These are phyloP conservation scores for Boletus rubescentipes DNA, from an alignment of 768 basidiomycete genomes.

Conservation along the genomic window DNA sequence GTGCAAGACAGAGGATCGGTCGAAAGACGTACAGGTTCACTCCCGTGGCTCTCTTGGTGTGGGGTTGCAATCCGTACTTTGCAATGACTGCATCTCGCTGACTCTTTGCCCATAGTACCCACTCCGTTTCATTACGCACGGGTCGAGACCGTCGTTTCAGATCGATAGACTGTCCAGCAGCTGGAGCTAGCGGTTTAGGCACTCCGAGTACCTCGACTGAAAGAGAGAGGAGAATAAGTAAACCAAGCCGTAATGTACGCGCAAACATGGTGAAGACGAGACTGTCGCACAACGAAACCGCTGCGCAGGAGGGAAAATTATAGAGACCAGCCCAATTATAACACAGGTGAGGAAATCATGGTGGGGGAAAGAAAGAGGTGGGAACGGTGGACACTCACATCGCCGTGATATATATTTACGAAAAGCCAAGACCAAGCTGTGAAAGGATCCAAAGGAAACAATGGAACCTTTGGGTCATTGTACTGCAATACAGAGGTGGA, in stretches of 20 bases:
- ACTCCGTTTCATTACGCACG: conserved; percentile 19
- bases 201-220: conserved; percentile 10
- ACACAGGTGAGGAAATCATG: conserved; percentile 3
- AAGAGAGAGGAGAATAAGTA: conserved; percentile 12
- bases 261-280: conserved; percentile 9
- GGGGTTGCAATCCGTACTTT: conserved; percentile 44
- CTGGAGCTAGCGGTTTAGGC: conserved; percentile 3
- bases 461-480: not conserved
- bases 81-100: conserved; percentile 42
- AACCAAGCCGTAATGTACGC: conserved; percentile 1
- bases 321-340: conserved; percentile 8
- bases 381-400: conserved; percentile 1
- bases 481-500: not conserved
- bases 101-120: conserved; percentile 41
- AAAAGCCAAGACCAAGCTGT: not conserved
- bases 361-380: not conserved
- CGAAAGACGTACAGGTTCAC: conserved; percentile 42
- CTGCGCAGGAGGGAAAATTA: not conserved
- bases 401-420: conserved; percentile 6
- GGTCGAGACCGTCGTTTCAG: conserved; percentile 16
- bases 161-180: conserved; percentile 24
- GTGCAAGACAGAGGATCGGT: not conserved
- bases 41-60: conserved; percentile 43
- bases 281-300: conserved; percentile 6
- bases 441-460: not conserved